Conservation (phyloP, 2,329 filamentous ascomycete genomes). For the Pyrenophora seminiperda region DNA sequence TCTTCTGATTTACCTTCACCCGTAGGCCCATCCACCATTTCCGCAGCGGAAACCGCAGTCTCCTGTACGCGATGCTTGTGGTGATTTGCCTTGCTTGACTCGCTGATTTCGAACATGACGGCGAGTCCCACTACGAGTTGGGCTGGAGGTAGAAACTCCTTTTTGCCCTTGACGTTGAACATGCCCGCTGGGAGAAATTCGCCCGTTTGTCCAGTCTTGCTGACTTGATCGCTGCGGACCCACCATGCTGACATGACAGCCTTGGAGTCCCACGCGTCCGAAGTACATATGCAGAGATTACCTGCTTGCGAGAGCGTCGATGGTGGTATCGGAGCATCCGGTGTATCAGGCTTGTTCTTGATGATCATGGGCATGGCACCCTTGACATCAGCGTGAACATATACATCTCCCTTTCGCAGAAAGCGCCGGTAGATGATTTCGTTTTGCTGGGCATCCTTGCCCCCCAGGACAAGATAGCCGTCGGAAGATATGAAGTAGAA, state of each 20-base stretch:
- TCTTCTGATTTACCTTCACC: conserved; percentile 25
- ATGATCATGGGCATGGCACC: conserved; percentile 86
- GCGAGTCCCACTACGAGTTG: conserved; percentile 87
- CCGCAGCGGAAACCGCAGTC: conserved; percentile 27
- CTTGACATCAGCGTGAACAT: conserved; percentile 86
- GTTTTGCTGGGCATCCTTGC: conserved; percentile 85
- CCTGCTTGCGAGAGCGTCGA: conserved; percentile 91
- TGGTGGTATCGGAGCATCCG: conserved; percentile 86
- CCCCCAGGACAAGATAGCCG: conserved; percentile 88
- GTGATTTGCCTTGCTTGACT: conserved; percentile 82
- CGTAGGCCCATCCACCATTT: conserved; percentile 25
- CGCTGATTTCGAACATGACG: conserved; percentile 84
- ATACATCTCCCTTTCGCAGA: conserved; percentile 86
- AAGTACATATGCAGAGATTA: conserved; percentile 80
- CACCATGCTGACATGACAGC: conserved; percentile 96
- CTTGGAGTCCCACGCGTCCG: conserved; percentile 93
- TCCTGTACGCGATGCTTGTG: conserved; percentile 71
- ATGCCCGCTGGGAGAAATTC: conserved; percentile 79
- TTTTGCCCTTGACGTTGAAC: conserved; percentile 83
- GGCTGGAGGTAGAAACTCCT: conserved; percentile 87
- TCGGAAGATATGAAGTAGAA: conserved; percentile 94
- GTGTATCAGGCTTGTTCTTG: conserved; percentile 79
- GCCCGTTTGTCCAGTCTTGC: conserved; percentile 78
- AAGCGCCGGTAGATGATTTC: conserved; percentile 90
- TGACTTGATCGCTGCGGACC: conserved; percentile 88